Evolutionary conservation across 164 flowering plant genomes (phyloP), one percentile per base, ranked within the genome.

Genomic region (Hamamelis virginiana): DNA sequence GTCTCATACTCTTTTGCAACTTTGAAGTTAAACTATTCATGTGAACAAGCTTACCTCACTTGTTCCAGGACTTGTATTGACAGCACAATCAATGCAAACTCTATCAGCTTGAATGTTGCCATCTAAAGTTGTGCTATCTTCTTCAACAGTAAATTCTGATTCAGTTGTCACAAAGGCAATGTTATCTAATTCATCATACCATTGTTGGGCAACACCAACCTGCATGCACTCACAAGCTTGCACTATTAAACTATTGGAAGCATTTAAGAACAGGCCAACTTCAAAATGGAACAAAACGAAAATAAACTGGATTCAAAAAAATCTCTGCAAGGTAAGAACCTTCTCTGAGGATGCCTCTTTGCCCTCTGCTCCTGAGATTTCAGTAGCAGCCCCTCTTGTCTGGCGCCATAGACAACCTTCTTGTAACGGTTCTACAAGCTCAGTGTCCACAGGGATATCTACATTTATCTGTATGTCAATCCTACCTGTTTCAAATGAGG

Each of bases 151-250:
- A 8, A 72, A 25, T 46, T 85, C 89, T 53, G 72, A 21, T 65
- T 72, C 89, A 45, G 79, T 64, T 8, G 72, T 62, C 21, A 76
- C 53, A 75, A 85, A 83, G 45, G 84, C 87, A 71, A 95, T 90
- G 68, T 72, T 78, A 76, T 93, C 99, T 75, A 95, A 72, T 52
- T 92, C 93, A 86, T 95, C 96, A 77, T 86, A 95, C 92, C 91
- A 93, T 71, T 85, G 90, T 67, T 95, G 99, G 51, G 99, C 85
- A 68, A 77, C 78, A 75, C 96, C 93, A 69, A 89, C 94, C 97
- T 95, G 87, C 72, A 83, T 25, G 18, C 8, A 62, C 43, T 59
- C 21, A 59, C 1, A 56, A 60, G 5, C 10, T 60, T 43, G 59
- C 48, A 19, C 26, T 53, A 27, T 41, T 19, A 66, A 58, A 48